phyloP scores from a whole-genome alignment of 108 stramenopile genomes.

The Heterococcus sp. region DNA sequence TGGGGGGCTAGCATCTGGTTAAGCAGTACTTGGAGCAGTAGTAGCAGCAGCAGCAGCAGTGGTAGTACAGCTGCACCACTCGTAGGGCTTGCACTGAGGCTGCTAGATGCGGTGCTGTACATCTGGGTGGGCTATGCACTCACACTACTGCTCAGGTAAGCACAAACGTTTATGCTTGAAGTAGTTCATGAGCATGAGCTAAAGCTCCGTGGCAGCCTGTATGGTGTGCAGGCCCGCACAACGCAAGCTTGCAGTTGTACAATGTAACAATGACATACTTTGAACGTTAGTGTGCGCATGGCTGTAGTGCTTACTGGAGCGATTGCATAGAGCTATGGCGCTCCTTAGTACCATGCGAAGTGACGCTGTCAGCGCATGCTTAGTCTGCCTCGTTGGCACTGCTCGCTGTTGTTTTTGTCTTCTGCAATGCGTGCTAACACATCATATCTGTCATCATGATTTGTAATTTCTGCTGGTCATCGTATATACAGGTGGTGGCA shows the following conservation, averaged over 20 bases:
- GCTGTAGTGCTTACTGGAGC: neutral
- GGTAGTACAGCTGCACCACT: neutral
- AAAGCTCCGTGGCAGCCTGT: neutral
- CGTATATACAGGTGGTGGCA: constrained; percentile 23
- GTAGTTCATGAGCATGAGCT: neutral
- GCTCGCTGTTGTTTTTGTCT: neutral
- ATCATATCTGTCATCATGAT: neutral
- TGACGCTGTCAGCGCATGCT: neutral
- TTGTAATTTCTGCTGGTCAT: neutral
- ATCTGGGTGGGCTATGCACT: constrained; percentile 73
- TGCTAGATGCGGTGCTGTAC: constrained; percentile 69
- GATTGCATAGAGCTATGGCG: neutral
- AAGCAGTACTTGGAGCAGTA: neutral
- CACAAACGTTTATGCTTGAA: constrained; percentile 11
- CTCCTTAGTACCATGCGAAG: too few species aligned
- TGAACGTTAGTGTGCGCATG: too few species aligned
- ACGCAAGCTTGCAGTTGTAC: neutral
- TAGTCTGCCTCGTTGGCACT: neutral
- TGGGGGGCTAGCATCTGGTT: neutral
- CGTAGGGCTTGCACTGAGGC: constrained; percentile 32
- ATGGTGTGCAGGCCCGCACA: too few species aligned
- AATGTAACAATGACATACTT: neutral
- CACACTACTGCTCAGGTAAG: constrained; percentile 56
- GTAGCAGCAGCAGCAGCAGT: too few species aligned
- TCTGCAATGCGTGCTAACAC: neutral